These are phyloP conservation scores for Rhinocladiella mackenziei DNA, from an alignment of 2,329 filamentous ascomycete genomes.

Conservation along the genomic window DNA sequence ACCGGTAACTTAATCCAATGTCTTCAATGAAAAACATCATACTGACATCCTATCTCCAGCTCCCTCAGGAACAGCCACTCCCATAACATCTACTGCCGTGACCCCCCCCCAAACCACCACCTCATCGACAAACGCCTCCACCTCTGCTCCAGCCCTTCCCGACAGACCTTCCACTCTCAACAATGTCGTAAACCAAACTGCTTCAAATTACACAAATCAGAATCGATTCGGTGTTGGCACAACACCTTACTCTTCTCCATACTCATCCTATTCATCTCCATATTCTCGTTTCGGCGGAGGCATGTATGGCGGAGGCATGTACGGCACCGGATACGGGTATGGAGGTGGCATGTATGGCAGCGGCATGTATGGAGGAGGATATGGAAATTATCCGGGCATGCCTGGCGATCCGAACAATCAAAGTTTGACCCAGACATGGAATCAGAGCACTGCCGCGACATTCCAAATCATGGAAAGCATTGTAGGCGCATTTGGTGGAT, in stretches of 20 bases:
- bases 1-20: slow-evolving; percentile 42
- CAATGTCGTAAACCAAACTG: slow-evolving; percentile 80
- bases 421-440: slow-evolving; percentile 91
- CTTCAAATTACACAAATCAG: slow-evolving; percentile 70
- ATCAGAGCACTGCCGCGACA: slow-evolving; percentile 89
- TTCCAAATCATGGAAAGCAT: slow-evolving; percentile 99
- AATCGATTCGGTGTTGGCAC: slow-evolving; percentile 53
- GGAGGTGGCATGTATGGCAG: slow-evolving; percentile 46
- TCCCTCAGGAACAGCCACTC: slow-evolving; percentile 18
- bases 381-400: slow-evolving; percentile 46
- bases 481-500: slow-evolving; percentile 92
- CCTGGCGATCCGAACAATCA: slow-evolving; percentile 55
- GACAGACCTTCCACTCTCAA: slow-evolving; percentile 74
- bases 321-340: slow-evolving; percentile 39
- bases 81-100: slow-evolving; percentile 36
- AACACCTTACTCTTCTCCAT: slow-evolving; percentile 34
- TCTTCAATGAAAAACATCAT: not conserved
- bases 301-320: slow-evolving; percentile 40
- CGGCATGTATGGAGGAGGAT: slow-evolving; percentile 47
- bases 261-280: slow-evolving; percentile 39
- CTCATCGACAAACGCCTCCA: slow-evolving; percentile 41
- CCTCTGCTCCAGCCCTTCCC: slow-evolving; percentile 65
- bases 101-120: slow-evolving; percentile 36
- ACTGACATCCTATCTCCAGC: slow-evolving; percentile 20
- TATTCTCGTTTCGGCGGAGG: slow-evolving; percentile 48